Base-by-base conservation (phyloP, 306 rosid species). In the Gynostemma pentaphyllum region DNA sequence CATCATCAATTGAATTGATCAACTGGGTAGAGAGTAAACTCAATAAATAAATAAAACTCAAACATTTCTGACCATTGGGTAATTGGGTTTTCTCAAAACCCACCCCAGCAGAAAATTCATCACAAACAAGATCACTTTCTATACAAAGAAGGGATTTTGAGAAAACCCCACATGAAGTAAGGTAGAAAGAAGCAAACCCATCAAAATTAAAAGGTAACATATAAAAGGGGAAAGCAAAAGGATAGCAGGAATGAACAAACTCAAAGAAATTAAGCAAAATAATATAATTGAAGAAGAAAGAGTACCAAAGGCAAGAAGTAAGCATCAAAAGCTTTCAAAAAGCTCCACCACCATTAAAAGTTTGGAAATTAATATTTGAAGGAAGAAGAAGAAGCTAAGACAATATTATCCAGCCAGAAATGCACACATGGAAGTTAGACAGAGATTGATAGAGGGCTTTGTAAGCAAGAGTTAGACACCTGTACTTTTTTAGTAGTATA, bases 311-410 rank as follows among this genome's bases (percentile, higher is more conserved):
- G 65, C 47, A 37, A 37, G 65, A 21, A 13, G 48, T 59, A 59
- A 5, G 45, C 47, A 59, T 59, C 65, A 59, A 59, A 59, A 14
- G 62, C 21, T 59, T 37, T 23, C 47, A 37, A 29, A 59, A 2
- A 59, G 47, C 65, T 59, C 34, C 36, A 61, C 40, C 66, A 21
- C 50, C 66, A 61, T 61, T 61, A 61, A 59, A 61, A 49, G 19
- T 39, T 40, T 49, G 9, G 49, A 24, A 61, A 37, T 3, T n/a
- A n/a, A 24, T 23, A 61, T 61, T 40, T 7, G 36, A 40, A 23
- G 36, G 49, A 40, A 27, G 36, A 40, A 23, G 36, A 48, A 40
- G 30, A 40, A 22, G 49, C 37, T 45, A 14, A 40, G 39, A 61
- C 66, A 0, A 61, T 22, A 61, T 40, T 61, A 14, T 40, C 66